A percentile compares a stretch with the other conserved stretches of the same genome.
Evolutionary conservation across 257 asterid genomes (phyloP).

Genomic region (Ballota nigra): DNA sequence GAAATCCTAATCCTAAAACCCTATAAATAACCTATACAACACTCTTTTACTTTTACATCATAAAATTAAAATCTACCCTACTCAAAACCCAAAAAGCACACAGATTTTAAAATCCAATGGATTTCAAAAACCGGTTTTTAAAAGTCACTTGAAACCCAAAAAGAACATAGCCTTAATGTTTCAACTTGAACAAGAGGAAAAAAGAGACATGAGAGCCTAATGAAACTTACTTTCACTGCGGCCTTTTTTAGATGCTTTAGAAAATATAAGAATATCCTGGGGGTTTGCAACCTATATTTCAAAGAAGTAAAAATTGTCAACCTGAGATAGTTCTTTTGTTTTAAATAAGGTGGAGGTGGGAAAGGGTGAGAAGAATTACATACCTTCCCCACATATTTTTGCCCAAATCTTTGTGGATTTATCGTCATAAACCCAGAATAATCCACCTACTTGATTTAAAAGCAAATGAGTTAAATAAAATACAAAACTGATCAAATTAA

Average conservation of each 20-base stretch:
- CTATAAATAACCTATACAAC: too few species aligned
- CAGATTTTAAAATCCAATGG: too few species aligned
- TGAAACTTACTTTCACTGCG: conserved; percentile 55
- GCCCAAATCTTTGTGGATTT: conserved; percentile 96
- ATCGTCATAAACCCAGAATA: conserved; percentile 98
- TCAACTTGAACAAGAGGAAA: conserved; percentile 15
- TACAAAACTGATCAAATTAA: conserved; percentile 12
- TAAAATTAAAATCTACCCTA: too few species aligned
- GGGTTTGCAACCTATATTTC: conserved; percentile 89
- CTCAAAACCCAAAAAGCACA: too few species aligned
- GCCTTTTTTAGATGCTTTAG: conserved; percentile 73
- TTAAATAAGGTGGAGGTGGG: conserved; percentile 6
- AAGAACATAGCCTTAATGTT: too few species aligned
- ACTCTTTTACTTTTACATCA: too few species aligned
- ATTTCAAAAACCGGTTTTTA: too few species aligned
- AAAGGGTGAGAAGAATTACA: conserved; percentile 4
- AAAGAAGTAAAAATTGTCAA: conserved; percentile 22
- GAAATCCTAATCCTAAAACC: too few species aligned
- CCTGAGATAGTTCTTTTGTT: neutral
- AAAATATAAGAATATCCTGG: conserved; percentile 97
- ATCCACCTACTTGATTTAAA: conserved; percentile 68
- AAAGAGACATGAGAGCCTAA: conserved; percentile 5
- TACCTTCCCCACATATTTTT: conserved; percentile 98
- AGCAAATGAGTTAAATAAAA: conserved; percentile 21
- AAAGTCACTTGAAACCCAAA: too few species aligned